A percentile compares a stretch with the other conserved stretches of the same genome.
phyloP scores from a whole-genome alignment of 257 asterid genomes.

The Solanum ahanhuiri region DNA sequence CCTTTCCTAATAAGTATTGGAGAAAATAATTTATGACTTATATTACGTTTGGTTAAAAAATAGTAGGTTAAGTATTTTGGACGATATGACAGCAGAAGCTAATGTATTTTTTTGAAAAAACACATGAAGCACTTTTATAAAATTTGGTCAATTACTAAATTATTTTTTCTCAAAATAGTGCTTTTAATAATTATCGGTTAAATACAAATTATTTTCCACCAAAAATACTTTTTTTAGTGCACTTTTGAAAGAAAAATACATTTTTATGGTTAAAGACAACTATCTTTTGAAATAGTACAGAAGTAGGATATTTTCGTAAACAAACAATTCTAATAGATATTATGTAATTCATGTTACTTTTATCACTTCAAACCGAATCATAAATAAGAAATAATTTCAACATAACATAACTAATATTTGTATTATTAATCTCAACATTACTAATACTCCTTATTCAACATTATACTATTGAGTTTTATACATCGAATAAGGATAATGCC shows the following conservation, averaged over 20 bases:
- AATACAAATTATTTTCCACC: neutral
- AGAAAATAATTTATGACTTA: fast-evolving
- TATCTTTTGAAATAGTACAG: neutral
- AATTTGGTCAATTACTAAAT: neutral
- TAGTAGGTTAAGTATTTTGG: neutral
- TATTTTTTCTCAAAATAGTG: neutral
- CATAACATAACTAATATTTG: neutral
- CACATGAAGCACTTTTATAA: neutral
- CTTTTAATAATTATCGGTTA: no score
- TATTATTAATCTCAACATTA: neutral
- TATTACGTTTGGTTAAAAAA: no score
- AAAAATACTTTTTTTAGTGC: neutral
- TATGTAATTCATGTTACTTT: neutral
- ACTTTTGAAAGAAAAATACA: neutral
- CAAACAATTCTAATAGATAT: no score
- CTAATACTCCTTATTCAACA: neutral
- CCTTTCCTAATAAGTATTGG: fast-evolving
- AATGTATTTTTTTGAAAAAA: neutral
- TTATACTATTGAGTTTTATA: neutral
- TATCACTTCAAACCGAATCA: fast-evolving
- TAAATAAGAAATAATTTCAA: neutral
- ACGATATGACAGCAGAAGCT: neutral
- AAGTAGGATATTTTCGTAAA: neutral
- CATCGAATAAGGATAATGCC: neutral
- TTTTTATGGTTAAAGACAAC: neutral